A percentile compares a stretch with the other conserved stretches of the same genome.
These are phyloP conservation scores for Heliamphora exappendiculata DNA, from an alignment of 148 eudicot genomes.

Conservation along the genomic window DNA sequence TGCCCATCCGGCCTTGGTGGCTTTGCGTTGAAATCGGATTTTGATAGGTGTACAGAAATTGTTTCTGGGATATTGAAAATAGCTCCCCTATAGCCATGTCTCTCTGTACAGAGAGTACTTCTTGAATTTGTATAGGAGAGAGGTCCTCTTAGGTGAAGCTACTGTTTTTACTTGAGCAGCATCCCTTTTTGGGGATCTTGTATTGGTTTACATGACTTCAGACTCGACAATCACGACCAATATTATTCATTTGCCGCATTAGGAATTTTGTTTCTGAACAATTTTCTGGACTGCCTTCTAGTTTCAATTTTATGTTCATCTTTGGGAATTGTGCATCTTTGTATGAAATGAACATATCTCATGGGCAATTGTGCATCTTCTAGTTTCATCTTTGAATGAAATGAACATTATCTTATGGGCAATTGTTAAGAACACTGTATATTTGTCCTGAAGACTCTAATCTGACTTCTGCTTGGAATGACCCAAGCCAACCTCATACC, in stretches of 20 bases:
- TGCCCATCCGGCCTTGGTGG: background rate
- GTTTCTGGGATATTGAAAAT: background rate
- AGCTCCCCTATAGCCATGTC: background rate
- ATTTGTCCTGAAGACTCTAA: no score
- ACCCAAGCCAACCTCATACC: no score
- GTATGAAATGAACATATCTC: no score
- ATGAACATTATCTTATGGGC: no score
- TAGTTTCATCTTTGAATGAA: no score
- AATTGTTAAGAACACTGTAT: no score
- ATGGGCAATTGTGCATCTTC: no score
- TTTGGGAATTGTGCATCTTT: no score
- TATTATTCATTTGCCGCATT: no score
- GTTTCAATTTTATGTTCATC: background rate
- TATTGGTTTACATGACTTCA: background rate
- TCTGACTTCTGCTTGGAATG: no score
- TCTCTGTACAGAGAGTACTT: background rate
- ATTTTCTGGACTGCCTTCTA: background rate
- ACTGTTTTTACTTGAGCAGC: background rate
- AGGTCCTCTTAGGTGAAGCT: background rate
- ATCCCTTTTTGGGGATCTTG: background rate
- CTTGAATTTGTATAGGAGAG: background rate
- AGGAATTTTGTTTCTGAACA: no score
- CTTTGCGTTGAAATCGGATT: background rate
- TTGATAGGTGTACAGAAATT: background rate
- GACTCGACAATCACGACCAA: background rate